Evolutionary conservation across 2,329 filamentous ascomycete species (phyloP), one percentile per base, ranked within the genome.

Genomic region (Lojkania enalia): DNA sequence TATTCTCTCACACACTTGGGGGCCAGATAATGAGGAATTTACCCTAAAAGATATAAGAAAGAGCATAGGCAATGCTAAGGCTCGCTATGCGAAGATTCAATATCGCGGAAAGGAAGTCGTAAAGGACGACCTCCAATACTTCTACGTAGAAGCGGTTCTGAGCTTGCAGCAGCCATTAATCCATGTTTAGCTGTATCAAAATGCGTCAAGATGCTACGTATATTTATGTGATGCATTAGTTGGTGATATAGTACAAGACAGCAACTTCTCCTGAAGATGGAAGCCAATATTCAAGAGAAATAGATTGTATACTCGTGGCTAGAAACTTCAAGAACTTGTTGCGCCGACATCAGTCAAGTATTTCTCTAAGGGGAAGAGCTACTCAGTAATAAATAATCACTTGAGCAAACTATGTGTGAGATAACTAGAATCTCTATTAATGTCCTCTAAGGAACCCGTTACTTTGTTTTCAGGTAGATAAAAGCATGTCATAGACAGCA

Each of bases 1-100:
- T 16, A 61, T 61, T 21, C 56, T 61, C 39, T 58, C 54, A 12
- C 52, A 62, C 27, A 60, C 32, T 37, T 61, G 54, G 57, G 57
- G 44, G 43, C 18, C 35, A n/a, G 45, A 56, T 35, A 15, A 20
- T 9, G 32, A 48, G 9, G 46, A 49, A 16, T 29, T 44, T 13
- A 39, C 31, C 13, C 49, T 25, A 20, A 16, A 33, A 25, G 39
- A 44, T 9, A n/a, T 44, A 27, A 7, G 7, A 7, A 7, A 27
- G n/a, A 27, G 25, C 7, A 27, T 9, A 9, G 25, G 25, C 25
- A 27, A 27, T 9, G n/a, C 7, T 7, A 27, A 27, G n/a, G n/a
- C 7, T 7, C 9, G 25, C 9, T 27, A 27, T n/a, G 7, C 7
- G 7, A 27, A 27, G n/a, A 7, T 27, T 27, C 9, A n/a, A 7